phyloP scores from a whole-genome alignment of 164 flowering plant genomes.

The Liquidambar formosana region DNA sequence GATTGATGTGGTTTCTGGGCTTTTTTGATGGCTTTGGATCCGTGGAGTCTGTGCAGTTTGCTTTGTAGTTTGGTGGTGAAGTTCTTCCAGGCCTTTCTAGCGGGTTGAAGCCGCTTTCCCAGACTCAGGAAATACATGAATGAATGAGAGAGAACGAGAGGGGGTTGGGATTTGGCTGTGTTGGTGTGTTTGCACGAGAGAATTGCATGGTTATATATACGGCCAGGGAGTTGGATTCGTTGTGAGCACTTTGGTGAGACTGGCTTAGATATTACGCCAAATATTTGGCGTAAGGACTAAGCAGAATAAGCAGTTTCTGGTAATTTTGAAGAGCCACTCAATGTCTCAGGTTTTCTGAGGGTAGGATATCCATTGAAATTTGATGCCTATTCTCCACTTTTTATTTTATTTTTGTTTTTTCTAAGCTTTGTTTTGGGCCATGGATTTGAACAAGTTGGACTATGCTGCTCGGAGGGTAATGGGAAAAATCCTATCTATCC shows the following conservation, averaged over 20 bases:
- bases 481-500: too few species aligned
- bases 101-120: conserved; percentile 41
- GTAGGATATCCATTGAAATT: not conserved
- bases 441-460: too few species aligned
- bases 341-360: not conserved
- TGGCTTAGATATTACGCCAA: conserved; percentile 19
- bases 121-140: conserved; percentile 43
- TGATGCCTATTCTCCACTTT: too few species aligned
- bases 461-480: too few species aligned
- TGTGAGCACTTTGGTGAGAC: not conserved
- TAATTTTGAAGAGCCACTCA: not conserved
- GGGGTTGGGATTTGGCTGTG: not conserved
- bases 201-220: conserved; percentile 4
- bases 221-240: not conserved
- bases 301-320: too few species aligned
- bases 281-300: not conserved
- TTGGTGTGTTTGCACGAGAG: not conserved
- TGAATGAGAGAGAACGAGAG: not conserved
- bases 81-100: conserved; percentile 57
- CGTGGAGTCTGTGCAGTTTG: conserved; percentile 39
- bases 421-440: too few species aligned
- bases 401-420: too few species aligned
- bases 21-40: conserved; percentile 27
- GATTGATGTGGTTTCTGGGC: not conserved
- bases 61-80: conserved; percentile 45